Evolutionary conservation across 169 alveolate genomes (phyloP), one percentile per base, ranked within the genome.

Genomic region (Eimeria maxima): DNA sequence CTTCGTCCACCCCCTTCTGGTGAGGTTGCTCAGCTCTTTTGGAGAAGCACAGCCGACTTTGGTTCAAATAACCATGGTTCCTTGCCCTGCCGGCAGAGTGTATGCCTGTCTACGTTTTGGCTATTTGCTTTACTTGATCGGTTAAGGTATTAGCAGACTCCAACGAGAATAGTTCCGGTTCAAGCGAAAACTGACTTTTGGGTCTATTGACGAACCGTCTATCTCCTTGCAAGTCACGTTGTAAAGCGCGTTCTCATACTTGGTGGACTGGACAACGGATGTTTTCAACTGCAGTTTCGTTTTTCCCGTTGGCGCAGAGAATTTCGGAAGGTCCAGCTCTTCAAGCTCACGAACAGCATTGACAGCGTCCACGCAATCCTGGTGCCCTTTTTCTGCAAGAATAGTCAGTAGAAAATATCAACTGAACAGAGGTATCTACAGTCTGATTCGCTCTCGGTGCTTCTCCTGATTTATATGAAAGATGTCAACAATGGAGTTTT

Each of bases 281-380:
- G 0, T 33, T 8, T 7, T 6, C 55, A 2, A 47, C 18, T 53
- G 50, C 22, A 8, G 8, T 33, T 42, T 33, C 13, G 0, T n/a
- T 24, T 7, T 1, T 24, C 16, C 44, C 2, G 4, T 24, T 38
- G 69, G 42, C 1, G 60, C 63, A 42, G 93, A 60, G 80, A 63
- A 86, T 22, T 13, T 10, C 44, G 76, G 50, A 14, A 86, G 93
- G 22, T 33, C 27, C 42, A 86, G 93, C 44, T 63, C 93, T 11
- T 33, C 63, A 18, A 33, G 24, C 42, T 47, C n/a, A 57, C 93
- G 78, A 44, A 86, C 81, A 47, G 76, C 80, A 63, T 86, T 86
- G 50, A 86, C 93, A 10, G 93, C 93, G 4, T 86, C 81, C 81
- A 86, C 4, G 81, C 65, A 86, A 22, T 55, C 47, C n/a, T 33